A percentile compares a stretch with the other conserved stretches of the same genome.
Evolutionary conservation across 2,329 filamentous ascomycete genomes (phyloP).

Genomic region (Colletotrichum spaethianum): DNA sequence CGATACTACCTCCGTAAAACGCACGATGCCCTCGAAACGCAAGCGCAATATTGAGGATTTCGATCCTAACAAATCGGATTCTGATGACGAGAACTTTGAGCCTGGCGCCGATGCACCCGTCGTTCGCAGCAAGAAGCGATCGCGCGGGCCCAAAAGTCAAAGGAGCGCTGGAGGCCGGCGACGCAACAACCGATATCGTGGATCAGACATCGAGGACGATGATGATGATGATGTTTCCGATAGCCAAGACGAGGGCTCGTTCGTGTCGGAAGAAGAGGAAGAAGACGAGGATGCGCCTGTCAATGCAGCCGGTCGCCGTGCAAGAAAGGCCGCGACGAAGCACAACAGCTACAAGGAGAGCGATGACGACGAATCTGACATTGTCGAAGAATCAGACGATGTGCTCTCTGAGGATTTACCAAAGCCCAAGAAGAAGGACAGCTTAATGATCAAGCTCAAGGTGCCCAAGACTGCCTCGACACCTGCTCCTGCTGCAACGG

Average conservation of each 20-base stretch:
- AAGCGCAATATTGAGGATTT: slow-evolving; percentile 73
- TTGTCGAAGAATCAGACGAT: slow-evolving; percentile 47
- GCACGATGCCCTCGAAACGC: slow-evolving; percentile 65
- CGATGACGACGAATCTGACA: slow-evolving; percentile 55
- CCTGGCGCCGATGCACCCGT: slow-evolving; percentile 62
- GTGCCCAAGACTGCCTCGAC: slow-evolving; percentile 48
- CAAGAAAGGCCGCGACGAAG: slow-evolving; percentile 63
- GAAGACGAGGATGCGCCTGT: slow-evolving; percentile 57
- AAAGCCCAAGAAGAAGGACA: slow-evolving; percentile 45
- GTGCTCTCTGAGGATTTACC: slow-evolving; percentile 42
- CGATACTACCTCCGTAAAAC: neutral
- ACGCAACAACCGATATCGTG: slow-evolving; percentile 63
- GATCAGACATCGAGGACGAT: slow-evolving; percentile 75
- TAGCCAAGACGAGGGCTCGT: slow-evolving; percentile 66
- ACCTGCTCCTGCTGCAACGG: slow-evolving; percentile 41
- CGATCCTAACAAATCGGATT: slow-evolving; percentile 77
- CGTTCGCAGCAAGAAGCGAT: slow-evolving; percentile 56
- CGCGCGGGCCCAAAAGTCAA: slow-evolving; percentile 47
- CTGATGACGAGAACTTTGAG: slow-evolving; percentile 77
- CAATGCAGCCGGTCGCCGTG: slow-evolving; percentile 63
- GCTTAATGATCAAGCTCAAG: slow-evolving; percentile 61
- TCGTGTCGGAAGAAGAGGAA: slow-evolving; percentile 58
- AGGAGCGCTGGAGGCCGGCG: slow-evolving; percentile 57
- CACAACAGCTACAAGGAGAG: slow-evolving; percentile 64
- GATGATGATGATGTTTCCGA: slow-evolving; percentile 68